These are phyloP conservation scores for Nigrograna mackinnonii DNA, from an alignment of 2,329 filamentous ascomycete genomes.

Conservation along the genomic window DNA sequence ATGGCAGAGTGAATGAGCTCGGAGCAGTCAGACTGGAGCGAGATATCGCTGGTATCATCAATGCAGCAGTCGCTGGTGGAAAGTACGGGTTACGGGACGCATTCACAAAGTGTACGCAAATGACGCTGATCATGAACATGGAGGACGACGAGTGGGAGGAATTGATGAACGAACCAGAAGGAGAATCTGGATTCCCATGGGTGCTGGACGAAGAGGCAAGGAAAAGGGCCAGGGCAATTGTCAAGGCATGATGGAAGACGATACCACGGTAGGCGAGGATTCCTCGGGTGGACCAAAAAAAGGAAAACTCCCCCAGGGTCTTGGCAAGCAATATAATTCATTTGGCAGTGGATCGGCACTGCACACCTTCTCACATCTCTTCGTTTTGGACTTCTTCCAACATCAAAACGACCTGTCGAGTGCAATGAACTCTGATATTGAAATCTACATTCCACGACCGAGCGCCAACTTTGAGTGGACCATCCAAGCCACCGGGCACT, in stretches of 20 bases:
- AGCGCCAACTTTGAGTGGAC: no score
- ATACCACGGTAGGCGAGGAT: neutral
- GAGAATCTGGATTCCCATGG: slow-evolving; percentile 69
- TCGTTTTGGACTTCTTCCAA: no score
- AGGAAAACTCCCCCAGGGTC: neutral
- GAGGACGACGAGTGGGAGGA: slow-evolving; percentile 96
- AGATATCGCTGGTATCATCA: slow-evolving; percentile 77
- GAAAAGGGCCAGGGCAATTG: slow-evolving; percentile 70
- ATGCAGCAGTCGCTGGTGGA: slow-evolving; percentile 63
- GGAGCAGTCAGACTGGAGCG: slow-evolving; percentile 83
- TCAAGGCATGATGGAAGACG: slow-evolving; percentile 47
- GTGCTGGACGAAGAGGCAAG: slow-evolving; percentile 74
- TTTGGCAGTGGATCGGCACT: neutral
- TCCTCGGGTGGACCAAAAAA: no score
- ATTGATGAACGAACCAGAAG: slow-evolving; percentile 53
- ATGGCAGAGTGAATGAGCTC: slow-evolving; percentile 77
- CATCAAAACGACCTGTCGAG: no score
- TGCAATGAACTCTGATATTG: no score
- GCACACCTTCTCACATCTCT: no score
- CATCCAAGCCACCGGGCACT: no score
- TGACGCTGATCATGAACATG: slow-evolving; percentile 88
- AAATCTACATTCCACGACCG: no score
- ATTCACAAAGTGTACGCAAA: slow-evolving; percentile 77
- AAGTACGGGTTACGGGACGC: slow-evolving; percentile 78
- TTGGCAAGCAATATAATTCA: slow-evolving; percentile 20